Evolutionary conservation across 768 basidiomycete genomes (phyloP), one percentile per base, ranked within the genome.

Genomic region (Russula abietina): DNA sequence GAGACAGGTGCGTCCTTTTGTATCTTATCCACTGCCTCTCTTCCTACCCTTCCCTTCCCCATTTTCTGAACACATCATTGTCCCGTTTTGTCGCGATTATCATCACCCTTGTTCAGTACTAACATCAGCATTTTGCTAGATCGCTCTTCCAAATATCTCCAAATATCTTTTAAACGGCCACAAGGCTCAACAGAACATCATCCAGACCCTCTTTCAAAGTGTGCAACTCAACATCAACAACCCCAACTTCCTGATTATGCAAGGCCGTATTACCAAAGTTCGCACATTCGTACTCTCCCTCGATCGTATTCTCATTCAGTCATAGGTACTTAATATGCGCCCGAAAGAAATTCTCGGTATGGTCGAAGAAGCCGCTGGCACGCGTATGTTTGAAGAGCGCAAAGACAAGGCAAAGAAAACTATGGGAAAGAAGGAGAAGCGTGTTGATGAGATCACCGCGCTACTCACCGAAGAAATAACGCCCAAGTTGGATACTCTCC

Each of bases 181-280:
- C 78, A 97, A 95, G 70, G 80, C 93, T 3, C 84, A 85, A 4
- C 93, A 97, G 67, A 84, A 89, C 57, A 80, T 78, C 1, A 83
- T 99, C 0, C 97, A 97, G 70, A 89, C 86, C 32, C 79, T 98
- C 16, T 98, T 99, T 71, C 97, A 98, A 72, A 88, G 91, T 45
- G 95, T 99, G 0, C 94, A 97, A 73, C 83, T 99, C 67, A 98
- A 98, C 72, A 98, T 99, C 81, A 99, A 98, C 76, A 98, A 98
- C 74, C 97, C 97, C 49, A 98, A 98, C 73, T 98, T 98, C 77
- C 81, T 99, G 62, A 98, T 98, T 73, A 98, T 98, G 96, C 97
- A 99, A 75, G 96, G 97, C 32, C 91, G 95, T 55, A 99, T 99
- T 72, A 99, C 97, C 12, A 99, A 98, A 78, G 95, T 90, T 36